Evolutionary conservation across 1,284 basidiomycete species (phyloP).

Genomic region (Pascua guehoae): DNA sequence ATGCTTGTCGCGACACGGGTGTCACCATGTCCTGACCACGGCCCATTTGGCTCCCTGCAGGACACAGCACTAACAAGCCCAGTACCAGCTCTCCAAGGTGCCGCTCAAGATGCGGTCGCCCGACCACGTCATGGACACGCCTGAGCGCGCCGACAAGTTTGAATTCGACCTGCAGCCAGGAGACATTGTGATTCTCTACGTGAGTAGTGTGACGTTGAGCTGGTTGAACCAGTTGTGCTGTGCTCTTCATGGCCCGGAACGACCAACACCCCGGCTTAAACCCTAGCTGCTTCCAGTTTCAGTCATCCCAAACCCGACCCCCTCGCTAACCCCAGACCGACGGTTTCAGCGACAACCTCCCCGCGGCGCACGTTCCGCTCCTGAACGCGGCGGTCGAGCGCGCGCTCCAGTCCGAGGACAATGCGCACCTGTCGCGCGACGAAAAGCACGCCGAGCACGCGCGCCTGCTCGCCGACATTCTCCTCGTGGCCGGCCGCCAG

Average conservation of each 20-base stretch:
- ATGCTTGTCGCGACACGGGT: too few species aligned
- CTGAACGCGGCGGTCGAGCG: slow-evolving; percentile 30
- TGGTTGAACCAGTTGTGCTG: neutral
- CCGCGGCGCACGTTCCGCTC: slow-evolving; percentile 44
- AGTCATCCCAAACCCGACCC: too few species aligned
- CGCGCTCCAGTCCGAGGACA: slow-evolving; percentile 32
- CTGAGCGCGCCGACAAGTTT: slow-evolving; percentile 36
- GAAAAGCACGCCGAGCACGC: slow-evolving; percentile 41
- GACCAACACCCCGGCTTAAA: too few species aligned
- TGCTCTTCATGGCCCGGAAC: too few species aligned
- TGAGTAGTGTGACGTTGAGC: too few species aligned
- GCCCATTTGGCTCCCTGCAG: neutral
- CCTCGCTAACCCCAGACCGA: slow-evolving; percentile 48
- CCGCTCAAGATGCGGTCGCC: slow-evolving; percentile 20
- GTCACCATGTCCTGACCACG: neutral
- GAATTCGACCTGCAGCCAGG: slow-evolving; percentile 41
- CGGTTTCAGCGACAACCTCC: slow-evolving; percentile 56
- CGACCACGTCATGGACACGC: slow-evolving; percentile 29
- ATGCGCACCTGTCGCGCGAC: slow-evolving; percentile 29
- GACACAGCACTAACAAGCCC: slow-evolving; percentile 10
- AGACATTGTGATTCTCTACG: slow-evolving; percentile 48
- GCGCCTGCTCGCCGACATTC: slow-evolving; percentile 47
- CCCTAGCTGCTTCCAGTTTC: too few species aligned
- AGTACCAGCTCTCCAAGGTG: slow-evolving; percentile 41
- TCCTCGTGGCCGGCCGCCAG: slow-evolving; percentile 49